Conservation (phyloP, 1,284 basidiomycete genomes). For the Apiotrichum gracile region DNA sequence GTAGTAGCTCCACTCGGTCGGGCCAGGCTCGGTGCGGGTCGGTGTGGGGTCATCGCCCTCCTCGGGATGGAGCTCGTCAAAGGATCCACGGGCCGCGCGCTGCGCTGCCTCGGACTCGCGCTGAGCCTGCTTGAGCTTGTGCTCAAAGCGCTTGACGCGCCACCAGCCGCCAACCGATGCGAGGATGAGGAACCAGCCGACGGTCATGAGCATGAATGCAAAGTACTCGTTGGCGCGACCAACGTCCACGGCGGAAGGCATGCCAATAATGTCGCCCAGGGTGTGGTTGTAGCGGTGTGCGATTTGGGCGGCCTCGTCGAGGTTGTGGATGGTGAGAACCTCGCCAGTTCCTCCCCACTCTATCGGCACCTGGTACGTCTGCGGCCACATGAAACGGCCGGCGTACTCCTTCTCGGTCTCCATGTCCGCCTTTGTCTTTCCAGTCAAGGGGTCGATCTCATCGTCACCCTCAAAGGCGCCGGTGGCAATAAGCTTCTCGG, state of each 20-base stretch:
- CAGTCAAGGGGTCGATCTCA: conserved; percentile 25
- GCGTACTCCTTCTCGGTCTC: conserved; percentile 32
- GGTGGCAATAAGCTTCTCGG: conserved; percentile 41
- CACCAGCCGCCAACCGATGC: conserved; percentile 73
- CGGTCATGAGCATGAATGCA: conserved; percentile 80
- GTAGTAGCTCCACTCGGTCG: conserved; percentile 30
- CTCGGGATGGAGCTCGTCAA: conserved; percentile 1
- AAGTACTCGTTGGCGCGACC: conserved; percentile 66
- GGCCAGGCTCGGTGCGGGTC: conserved; percentile 19
- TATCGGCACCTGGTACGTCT: background rate
- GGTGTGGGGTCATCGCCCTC: conserved; percentile 6
- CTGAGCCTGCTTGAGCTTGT: conserved; percentile 31
- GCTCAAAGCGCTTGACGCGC: conserved; percentile 65
- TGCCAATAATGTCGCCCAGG: conserved; percentile 29
- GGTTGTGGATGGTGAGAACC: conserved; percentile 33
- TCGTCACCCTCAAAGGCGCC: conserved; percentile 37
- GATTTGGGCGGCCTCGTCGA: conserved; percentile 47
- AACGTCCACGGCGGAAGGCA: conserved; percentile 39
- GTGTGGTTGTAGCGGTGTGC: conserved; percentile 40
- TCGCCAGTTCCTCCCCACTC: conserved; percentile 5
- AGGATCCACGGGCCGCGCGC: conserved; percentile 23
- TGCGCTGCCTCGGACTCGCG: conserved; percentile 37
- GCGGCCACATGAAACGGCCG: background rate
- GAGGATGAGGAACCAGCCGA: conserved; percentile 86
- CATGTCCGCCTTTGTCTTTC: conserved; percentile 24